phyloP scores from a whole-genome alignment of 129 eudicot genomes.

The Dittrichia graveolens region DNA sequence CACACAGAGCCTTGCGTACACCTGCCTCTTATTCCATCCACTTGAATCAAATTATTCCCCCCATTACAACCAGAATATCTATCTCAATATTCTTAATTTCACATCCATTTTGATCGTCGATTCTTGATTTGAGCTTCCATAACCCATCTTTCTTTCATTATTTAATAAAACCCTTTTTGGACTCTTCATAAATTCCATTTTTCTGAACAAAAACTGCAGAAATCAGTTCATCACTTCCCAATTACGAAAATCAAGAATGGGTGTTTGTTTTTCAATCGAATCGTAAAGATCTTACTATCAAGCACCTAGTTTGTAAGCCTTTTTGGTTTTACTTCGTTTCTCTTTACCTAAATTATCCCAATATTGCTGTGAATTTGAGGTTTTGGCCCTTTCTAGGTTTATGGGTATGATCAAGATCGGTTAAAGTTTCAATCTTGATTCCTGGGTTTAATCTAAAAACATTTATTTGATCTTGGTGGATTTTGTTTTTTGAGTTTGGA shows the following conservation, averaged over 20 bases:
- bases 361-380: slow-evolving; percentile 17
- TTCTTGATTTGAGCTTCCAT: not conserved
- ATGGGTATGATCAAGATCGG: slow-evolving; percentile 33
- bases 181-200: not conserved
- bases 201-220: not conserved
- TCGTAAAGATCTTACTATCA: no score
- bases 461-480: slow-evolving; percentile 9
- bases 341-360: slow-evolving; percentile 3
- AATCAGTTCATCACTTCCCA: slow-evolving; percentile 5
- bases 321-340: not conserved
- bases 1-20: slow-evolving; percentile 21
- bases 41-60: slow-evolving; percentile 27
- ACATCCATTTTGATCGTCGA: slow-evolving; percentile 6
- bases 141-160: not conserved
- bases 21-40: slow-evolving; percentile 29
- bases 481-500: slow-evolving; percentile 5
- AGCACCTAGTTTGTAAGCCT: not conserved
- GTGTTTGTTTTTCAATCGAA: not conserved
- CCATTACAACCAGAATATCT: slow-evolving; percentile 14
- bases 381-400: slow-evolving; percentile 10
- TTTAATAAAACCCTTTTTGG: slow-evolving; percentile 8
- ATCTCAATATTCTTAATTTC: slow-evolving; percentile 1
- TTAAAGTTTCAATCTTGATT: slow-evolving; percentile 7
- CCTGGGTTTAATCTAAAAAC: slow-evolving; percentile 2
- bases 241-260: not conserved